Base-by-base conservation (phyloP, 2,329 filamentous ascomycete genomes). In the Geosmithia putterillii region DNA sequence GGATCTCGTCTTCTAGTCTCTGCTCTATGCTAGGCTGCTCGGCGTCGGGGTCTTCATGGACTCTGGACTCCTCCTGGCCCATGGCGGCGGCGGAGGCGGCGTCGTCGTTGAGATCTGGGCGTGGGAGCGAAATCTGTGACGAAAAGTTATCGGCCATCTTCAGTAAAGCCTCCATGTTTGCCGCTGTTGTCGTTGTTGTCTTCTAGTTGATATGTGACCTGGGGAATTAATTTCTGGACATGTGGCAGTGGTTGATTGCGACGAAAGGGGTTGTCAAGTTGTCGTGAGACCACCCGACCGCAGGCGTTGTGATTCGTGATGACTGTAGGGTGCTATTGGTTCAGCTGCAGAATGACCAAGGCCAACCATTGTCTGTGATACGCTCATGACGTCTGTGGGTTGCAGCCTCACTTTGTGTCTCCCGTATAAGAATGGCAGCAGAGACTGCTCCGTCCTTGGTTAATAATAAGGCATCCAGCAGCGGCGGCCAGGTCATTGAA, bases 1-100 rank as follows among this genome's bases (percentile, higher is more conserved):
- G 51, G 36, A 53, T 51, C 42, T 63, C 58, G 41, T 60, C 53
- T 17, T 50, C 49, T 22, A 63, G 47, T 41, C 51, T 55, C 17
- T 49, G 45, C 40, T 59, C 51, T 23, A 57, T 49, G 8, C 19
- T 37, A 8, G 25, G 32, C 28, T 32, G 23, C 23, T 32, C 18
- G 18, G 36, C 18, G 17, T n/a, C 37, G 25, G 15, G 8, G 9
- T 20, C 36, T 17, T 41, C 39, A 7, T 41, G 18, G 34, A 18
- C 15, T 15, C 37, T 37, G 20, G 41, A 38, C 18, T 38, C 41
- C 18, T 43, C 41, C 19, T 43, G 41, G 18, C 21, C 35, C 34
- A 43, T 43, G 32, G 32, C n/a, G n/a, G n/a, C n/a, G n/a, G n/a
- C n/a, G n/a, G n/a, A n/a, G n/a, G n/a, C n/a, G n/a, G n/a, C 28